phyloP scores from a whole-genome alignment of 2,329 filamentous ascomycete species.

The Cercospora sp. region DNA sequence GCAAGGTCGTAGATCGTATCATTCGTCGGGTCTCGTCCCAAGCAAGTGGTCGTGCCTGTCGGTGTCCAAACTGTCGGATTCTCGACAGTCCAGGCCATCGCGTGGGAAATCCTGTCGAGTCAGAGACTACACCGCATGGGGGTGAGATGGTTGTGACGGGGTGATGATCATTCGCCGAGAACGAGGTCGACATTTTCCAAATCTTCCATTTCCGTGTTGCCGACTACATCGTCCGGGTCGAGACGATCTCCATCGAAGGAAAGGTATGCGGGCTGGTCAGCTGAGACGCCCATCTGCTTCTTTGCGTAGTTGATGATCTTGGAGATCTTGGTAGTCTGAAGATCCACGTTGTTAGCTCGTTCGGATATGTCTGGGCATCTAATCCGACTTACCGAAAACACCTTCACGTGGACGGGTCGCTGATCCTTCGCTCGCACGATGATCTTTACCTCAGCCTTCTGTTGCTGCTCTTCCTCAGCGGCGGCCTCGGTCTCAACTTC shows the following conservation, averaged over 20 bases:
- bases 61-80: conserved; percentile 9
- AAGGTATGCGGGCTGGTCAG: conserved; percentile 59
- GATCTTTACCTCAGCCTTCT: conserved; percentile 44
- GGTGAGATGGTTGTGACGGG: background rate
- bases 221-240: conserved; percentile 60
- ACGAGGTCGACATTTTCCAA: conserved; percentile 75
- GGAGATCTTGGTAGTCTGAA: conserved; percentile 58
- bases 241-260: conserved; percentile 75
- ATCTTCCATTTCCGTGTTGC: conserved; percentile 71
- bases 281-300: conserved; percentile 52
- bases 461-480: conserved; percentile 16
- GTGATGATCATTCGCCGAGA: conserved; percentile 49
- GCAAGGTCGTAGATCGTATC: conserved; percentile 11
- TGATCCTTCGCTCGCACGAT: conserved; percentile 54
- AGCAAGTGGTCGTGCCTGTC: conserved; percentile 8
- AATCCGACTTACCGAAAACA: conserved; percentile 45
- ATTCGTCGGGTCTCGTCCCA: conserved; percentile 12
- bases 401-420: conserved; percentile 53
- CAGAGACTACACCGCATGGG: background rate
- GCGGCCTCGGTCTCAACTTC: conserved; percentile 14
- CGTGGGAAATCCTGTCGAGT: conserved; percentile 6
- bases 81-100: conserved; percentile 3
- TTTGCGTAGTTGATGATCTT: conserved; percentile 65
- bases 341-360: conserved; percentile 29
- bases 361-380: background rate